Percentiles rank a stretch among this genome's conserved stretches.
Evolutionary conservation across 768 basidiomycete species (phyloP).

Genomic region (Rhizopogon vulgaris): DNA sequence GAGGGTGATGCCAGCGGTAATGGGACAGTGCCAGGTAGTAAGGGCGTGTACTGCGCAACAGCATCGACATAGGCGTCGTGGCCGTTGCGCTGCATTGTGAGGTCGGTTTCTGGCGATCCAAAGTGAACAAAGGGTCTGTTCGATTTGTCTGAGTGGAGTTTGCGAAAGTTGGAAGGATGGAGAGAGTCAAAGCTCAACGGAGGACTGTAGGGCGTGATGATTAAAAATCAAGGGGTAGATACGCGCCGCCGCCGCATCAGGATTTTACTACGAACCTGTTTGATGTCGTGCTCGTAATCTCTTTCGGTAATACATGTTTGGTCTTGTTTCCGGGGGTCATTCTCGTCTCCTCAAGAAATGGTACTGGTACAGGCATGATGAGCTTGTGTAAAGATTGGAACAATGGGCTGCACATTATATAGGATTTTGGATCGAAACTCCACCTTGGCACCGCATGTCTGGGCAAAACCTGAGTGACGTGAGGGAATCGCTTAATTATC

Average conservation of each 20-base stretch:
- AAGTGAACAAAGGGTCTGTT: neutral
- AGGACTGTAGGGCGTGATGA: neutral
- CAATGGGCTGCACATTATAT: neutral
- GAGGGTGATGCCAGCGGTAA: slow-evolving; percentile 8
- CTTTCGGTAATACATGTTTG: slow-evolving; percentile 22
- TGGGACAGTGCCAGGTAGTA: slow-evolving; percentile 18
- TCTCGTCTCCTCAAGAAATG: neutral
- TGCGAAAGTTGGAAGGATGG: neutral
- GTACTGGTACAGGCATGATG: slow-evolving; percentile 18
- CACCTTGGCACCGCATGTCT: slow-evolving; percentile 17
- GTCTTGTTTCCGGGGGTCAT: slow-evolving; percentile 15
- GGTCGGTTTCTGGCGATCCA: neutral
- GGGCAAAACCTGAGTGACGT: neutral
- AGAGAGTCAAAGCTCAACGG: neutral
- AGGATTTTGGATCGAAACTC: slow-evolving; percentile 3
- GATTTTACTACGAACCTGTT: slow-evolving; percentile 11
- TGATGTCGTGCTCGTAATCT: slow-evolving; percentile 7
- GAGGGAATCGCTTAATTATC: too few species aligned
- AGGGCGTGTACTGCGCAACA: neutral
- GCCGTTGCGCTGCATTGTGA: slow-evolving; percentile 3
- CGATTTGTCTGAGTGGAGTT: neutral
- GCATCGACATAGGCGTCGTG: neutral
- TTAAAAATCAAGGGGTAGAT: neutral
- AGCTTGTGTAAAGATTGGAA: neutral
- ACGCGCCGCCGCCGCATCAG: slow-evolving; percentile 1